phyloP scores from a whole-genome alignment of 768 basidiomycete species.

The Trametes meyenii region DNA sequence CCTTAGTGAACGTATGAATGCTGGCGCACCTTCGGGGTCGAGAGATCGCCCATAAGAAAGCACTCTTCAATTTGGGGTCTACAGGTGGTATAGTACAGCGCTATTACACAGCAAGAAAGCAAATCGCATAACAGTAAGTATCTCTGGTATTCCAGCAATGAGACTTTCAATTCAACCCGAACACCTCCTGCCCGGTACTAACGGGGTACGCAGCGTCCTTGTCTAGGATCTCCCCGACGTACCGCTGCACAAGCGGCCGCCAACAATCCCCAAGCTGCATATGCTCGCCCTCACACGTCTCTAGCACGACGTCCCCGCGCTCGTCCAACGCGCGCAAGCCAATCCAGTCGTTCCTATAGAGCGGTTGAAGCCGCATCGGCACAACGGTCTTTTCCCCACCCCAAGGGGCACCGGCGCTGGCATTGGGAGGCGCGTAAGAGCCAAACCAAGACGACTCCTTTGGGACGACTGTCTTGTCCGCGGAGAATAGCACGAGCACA shows the following conservation, averaged over 20 bases:
- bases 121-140: background rate
- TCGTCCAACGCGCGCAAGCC: constrained; percentile 75
- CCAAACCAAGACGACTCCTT: constrained; percentile 90
- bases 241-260: constrained; percentile 35
- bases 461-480: constrained; percentile 79
- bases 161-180: background rate
- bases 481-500: constrained; percentile 71
- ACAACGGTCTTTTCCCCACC: constrained; percentile 46
- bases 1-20: no score
- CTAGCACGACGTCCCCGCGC: constrained; percentile 57
- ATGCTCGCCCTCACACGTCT: constrained; percentile 71
- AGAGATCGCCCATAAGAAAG: no score
- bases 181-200: background rate
- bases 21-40: no score
- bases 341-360: constrained; percentile 83
- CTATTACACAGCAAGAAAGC: background rate
- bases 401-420: constrained; percentile 17
- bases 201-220: background rate
- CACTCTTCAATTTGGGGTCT: no score
- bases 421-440: constrained; percentile 52
- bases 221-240: constrained; percentile 28
- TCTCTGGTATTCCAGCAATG: no score
- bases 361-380: constrained; percentile 70
- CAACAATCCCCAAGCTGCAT: constrained; percentile 61
- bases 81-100: background rate